Conservation (phyloP, 2,329 filamentous ascomycete species). For the Diaporthe sp. region DNA sequence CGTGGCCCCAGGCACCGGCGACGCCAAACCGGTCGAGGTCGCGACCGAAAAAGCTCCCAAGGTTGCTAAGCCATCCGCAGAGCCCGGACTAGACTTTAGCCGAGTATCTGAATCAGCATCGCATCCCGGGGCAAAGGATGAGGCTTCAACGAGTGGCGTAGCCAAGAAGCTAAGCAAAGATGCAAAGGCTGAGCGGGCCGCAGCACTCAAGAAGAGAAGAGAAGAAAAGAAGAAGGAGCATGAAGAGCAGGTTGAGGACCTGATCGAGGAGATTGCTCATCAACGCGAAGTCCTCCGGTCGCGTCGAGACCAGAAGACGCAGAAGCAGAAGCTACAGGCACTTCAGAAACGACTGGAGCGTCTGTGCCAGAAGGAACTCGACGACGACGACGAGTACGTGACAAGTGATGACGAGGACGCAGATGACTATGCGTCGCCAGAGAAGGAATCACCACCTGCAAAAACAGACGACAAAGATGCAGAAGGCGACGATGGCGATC, state of each 20-base stretch:
- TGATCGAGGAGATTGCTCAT: slow-evolving; percentile 11
- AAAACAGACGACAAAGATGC: neutral
- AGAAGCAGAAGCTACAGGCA: slow-evolving; percentile 9
- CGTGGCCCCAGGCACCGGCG: neutral
- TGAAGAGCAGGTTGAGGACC: slow-evolving; percentile 4
- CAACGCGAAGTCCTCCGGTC: slow-evolving; percentile 24
- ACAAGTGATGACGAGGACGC: slow-evolving; percentile 12
- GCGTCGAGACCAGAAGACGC: slow-evolving; percentile 23
- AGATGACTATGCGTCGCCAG: neutral
- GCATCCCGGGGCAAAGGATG: neutral
- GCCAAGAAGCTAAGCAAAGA: slow-evolving; percentile 22
- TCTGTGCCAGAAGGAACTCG: slow-evolving; percentile 13
- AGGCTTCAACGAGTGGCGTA: neutral
- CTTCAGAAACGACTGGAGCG: slow-evolving; percentile 23
- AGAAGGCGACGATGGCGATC: neutral
- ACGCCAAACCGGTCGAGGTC: neutral
- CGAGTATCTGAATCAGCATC: slow-evolving; percentile 16
- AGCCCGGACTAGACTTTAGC: neutral
- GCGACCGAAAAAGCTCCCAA: neutral
- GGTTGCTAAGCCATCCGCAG: neutral
- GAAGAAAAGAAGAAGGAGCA: slow-evolving; percentile 13
- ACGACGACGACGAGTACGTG: slow-evolving; percentile 17
- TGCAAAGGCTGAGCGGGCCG: slow-evolving; percentile 4
- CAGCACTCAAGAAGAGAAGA: slow-evolving; percentile 10
- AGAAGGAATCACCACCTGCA: neutral